phyloP scores from a whole-genome alignment of 441 rosid genomes.

The Raphanus hybrid region DNA sequence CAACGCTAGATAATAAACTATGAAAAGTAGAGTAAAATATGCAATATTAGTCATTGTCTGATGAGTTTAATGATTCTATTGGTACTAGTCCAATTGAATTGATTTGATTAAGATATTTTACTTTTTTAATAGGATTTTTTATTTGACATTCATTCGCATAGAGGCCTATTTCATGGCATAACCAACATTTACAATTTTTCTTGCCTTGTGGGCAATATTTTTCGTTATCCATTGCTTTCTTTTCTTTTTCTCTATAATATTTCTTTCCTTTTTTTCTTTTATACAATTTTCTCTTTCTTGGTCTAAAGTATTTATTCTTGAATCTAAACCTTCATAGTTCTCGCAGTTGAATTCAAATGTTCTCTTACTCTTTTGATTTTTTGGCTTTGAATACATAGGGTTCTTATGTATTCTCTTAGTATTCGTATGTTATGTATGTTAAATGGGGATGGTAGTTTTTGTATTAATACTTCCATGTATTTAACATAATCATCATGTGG shows the following conservation, averaged over 20 bases:
- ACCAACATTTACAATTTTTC: neutral
- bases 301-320: neutral
- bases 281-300: neutral
- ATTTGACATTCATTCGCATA: too few relatives aligned
- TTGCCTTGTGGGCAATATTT: neutral
- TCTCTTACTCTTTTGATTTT: neutral
- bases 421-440: neutral
- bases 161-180: neutral
- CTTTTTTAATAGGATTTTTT: too few relatives aligned
- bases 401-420: neutral
- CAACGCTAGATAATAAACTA: neutral
- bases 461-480: too few relatives aligned
- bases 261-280: neutral
- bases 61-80: too few relatives aligned
- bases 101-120: too few relatives aligned
- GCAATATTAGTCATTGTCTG: too few relatives aligned
- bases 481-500: too few relatives aligned
- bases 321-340: neutral
- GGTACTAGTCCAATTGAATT: too few relatives aligned
- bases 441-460: too few relatives aligned
- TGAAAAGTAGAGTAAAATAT: neutral
- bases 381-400: neutral
- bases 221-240: neutral
- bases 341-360: neutral
- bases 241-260: neutral